Base-by-base conservation (phyloP, 1,284 basidiomycete genomes). In the Bondarzewia mesenterica region DNA sequence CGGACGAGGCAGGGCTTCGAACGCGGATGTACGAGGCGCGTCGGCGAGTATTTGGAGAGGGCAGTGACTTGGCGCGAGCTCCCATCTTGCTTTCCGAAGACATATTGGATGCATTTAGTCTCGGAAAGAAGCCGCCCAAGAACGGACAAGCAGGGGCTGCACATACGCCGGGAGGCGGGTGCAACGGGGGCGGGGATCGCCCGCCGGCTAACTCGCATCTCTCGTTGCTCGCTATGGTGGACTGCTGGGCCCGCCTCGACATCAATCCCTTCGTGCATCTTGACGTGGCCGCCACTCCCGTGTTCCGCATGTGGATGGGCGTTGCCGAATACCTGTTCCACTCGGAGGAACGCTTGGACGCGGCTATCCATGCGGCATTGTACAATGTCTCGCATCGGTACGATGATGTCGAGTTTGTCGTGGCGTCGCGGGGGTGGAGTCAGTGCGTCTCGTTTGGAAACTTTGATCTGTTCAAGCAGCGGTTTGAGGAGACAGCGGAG, bases 221-320 rank as follows among this genome's bases (percentile, higher is more conserved):
- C 47, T 87, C 92, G 7, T 74, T 99, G n/a, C 78, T 99, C 40
- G 93, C 94, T 15, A 99, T 99, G 89, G 96, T 98, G 27, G 96
- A 99, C 67, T 96, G 92, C 62, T 99, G 95, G 96, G 85, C 91
- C 8, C 77, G 80, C 42, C 80, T 98, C 47, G 73, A 73, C 4
- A 93, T 98, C 62, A 80, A 90, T 50, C 96, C 95, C 0, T 97
- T 92, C 63, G 82, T 82, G 37, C 93, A 99, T 69, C 82, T 99
- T 51, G 80, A 89, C 22, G 80, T 99, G 38, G 95, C 95, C 0
- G 95, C 94, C 5, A 99, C 95, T 3, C 95, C 96, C 0, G 80
- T 98, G 45, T 99, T 99, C 70, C 82, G 93, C 45, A 77, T 98
- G 56, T 98, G 96, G 89, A 89, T 99, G 49, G 96, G 95, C 37